Evolutionary conservation across 805 yeast genomes (phyloP).

Genomic region (Wickerhamomyces kurtzmanii): DNA sequence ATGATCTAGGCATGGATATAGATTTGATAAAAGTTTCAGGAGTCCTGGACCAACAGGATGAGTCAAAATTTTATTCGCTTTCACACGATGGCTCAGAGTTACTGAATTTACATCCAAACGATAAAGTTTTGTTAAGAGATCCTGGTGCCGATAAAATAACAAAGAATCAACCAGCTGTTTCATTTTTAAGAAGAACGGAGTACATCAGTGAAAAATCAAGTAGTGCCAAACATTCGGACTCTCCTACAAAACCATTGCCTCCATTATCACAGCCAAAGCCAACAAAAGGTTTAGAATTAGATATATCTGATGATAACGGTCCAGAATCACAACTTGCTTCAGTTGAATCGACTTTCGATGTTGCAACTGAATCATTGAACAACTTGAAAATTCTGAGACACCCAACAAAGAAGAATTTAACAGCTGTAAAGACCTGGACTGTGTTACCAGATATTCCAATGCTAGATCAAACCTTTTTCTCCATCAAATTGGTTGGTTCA

Average conservation of each 20-base stretch:
- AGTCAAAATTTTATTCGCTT: slow-evolving; percentile 1
- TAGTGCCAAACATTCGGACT: too few relatives aligned
- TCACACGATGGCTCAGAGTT: slow-evolving; percentile 23
- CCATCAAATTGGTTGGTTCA: slow-evolving; percentile 51
- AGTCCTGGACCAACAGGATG: slow-evolving; percentile 37
- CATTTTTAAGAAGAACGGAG: slow-evolving; percentile 92
- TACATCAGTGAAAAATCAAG: too few relatives aligned
- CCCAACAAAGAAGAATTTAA: slow-evolving; percentile 66
- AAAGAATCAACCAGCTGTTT: slow-evolving; percentile 34
- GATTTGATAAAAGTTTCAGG: slow-evolving; percentile 62
- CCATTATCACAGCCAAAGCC: background rate
- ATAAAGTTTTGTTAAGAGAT: slow-evolving; percentile 67
- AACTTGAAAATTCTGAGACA: slow-evolving; percentile 46
- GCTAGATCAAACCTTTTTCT: slow-evolving; percentile 67
- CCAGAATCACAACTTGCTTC: slow-evolving; percentile 55
- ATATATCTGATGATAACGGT: slow-evolving; percentile 13
- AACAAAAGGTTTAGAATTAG: background rate
- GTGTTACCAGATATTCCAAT: slow-evolving; percentile 86
- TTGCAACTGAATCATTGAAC: slow-evolving; percentile 36
- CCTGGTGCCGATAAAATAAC: slow-evolving; percentile 40
- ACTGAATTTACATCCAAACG: slow-evolving; percentile 63
- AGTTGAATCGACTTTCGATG: slow-evolving; percentile 73
- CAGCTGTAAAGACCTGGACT: slow-evolving; percentile 72
- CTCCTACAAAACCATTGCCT: slow-evolving; percentile 1
- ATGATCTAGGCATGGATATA: slow-evolving; percentile 66